Conservation (phyloP, 2,329 filamentous ascomycete species). For the Fusarium setosum region DNA sequence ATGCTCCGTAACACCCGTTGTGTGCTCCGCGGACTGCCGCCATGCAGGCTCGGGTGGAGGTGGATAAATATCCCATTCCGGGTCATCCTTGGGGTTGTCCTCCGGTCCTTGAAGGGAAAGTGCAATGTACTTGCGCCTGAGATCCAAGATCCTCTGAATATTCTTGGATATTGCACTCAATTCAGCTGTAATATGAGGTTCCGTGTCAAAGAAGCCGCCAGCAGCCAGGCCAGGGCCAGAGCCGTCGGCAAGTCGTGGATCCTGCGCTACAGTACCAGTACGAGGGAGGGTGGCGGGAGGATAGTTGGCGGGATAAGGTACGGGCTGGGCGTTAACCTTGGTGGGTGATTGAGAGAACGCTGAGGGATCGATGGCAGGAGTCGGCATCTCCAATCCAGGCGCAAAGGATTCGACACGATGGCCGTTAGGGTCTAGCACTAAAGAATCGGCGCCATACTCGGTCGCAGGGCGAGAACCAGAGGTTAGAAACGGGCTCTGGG, state of each 20-base stretch:
- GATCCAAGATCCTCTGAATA: conserved; percentile 88
- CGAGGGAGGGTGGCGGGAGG: conserved; percentile 12
- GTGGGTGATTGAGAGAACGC: conserved; percentile 20
- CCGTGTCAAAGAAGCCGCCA: conserved; percentile 73
- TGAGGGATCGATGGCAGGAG: conserved; percentile 25
- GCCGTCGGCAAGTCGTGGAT: conserved; percentile 25
- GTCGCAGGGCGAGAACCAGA: conserved; percentile 49
- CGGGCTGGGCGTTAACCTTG: conserved; percentile 21
- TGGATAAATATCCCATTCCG: conserved; percentile 89
- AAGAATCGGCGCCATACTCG: conserved; percentile 51
- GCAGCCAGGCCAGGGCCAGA: conserved; percentile 37
- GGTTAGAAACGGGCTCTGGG: conserved; percentile 59
- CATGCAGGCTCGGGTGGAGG: conserved; percentile 92
- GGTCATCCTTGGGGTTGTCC: conserved; percentile 89
- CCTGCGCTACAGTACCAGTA: conserved; percentile 15
- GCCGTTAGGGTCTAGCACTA: conserved; percentile 45
- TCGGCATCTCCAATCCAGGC: conserved; percentile 54
- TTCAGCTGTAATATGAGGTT: conserved; percentile 85
- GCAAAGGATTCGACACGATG: conserved; percentile 32
- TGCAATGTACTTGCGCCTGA: conserved; percentile 88
- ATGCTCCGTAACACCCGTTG: conserved; percentile 23
- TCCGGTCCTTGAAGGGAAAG: conserved; percentile 84
- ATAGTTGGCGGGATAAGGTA: conserved; percentile 9
- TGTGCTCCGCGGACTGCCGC: conserved; percentile 53
- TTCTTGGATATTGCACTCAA: conserved; percentile 88